These are phyloP conservation scores for Ascochyta rabiei DNA, from an alignment of 2,329 filamentous ascomycete species.

Conservation along the genomic window DNA sequence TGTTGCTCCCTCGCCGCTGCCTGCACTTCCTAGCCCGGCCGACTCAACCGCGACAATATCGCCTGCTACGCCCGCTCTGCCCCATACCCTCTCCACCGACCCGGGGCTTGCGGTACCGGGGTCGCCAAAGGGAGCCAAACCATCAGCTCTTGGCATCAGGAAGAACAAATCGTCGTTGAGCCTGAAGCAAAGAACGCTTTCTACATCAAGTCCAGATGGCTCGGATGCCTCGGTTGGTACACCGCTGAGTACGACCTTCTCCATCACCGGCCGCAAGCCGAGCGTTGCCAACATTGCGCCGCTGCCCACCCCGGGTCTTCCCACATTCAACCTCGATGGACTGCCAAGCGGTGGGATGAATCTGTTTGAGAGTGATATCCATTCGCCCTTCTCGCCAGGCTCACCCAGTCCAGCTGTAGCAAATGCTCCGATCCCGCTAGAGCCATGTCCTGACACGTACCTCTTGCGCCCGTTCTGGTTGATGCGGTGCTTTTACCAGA, in stretches of 20 bases:
- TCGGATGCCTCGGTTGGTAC: slow-evolving; percentile 75
- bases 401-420: slow-evolving; percentile 67
- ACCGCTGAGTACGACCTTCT: slow-evolving; percentile 72
- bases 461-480: slow-evolving; percentile 97
- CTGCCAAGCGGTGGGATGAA: slow-evolving; percentile 72
- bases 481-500: slow-evolving; percentile 93
- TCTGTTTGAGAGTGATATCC: slow-evolving; percentile 83
- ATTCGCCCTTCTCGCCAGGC: slow-evolving; percentile 67
- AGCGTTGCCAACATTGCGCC: slow-evolving; percentile 67
- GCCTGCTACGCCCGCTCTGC: slow-evolving; percentile 45
- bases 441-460: slow-evolving; percentile 88
- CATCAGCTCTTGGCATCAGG: slow-evolving; percentile 44
- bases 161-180: slow-evolving; percentile 64
- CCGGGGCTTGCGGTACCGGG: slow-evolving; percentile 42
- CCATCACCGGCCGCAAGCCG: slow-evolving; percentile 53
- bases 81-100: slow-evolving; percentile 53
- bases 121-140: slow-evolving; percentile 45
- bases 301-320: slow-evolving; percentile 69
- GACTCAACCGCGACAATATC: slow-evolving; percentile 51
- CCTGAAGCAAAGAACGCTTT: slow-evolving; percentile 76
- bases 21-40: slow-evolving; percentile 48
- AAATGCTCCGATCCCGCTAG: slow-evolving; percentile 77
- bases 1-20: slow-evolving; percentile 40
- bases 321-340: slow-evolving; percentile 64
- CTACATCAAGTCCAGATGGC: slow-evolving; percentile 64